Evolutionary conservation across 2,329 filamentous ascomycete species (phyloP).

Genomic region (Teratosphaeria epicoccoides): DNA sequence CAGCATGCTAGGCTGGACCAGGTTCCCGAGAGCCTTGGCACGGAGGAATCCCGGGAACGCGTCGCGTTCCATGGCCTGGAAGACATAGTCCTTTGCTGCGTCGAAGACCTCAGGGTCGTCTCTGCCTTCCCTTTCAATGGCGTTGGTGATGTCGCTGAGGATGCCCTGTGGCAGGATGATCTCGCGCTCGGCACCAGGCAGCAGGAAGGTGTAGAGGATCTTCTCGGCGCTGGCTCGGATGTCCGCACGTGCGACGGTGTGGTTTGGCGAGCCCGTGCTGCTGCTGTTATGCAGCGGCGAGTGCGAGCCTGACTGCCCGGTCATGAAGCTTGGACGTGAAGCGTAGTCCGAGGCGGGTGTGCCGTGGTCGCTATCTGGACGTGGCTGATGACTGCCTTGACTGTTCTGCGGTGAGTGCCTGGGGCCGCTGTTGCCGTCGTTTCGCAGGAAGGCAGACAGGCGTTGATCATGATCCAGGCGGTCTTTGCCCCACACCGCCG

Average conservation of each 20-base stretch:
- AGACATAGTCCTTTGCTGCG: conserved; percentile 95
- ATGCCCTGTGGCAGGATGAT: conserved; percentile 87
- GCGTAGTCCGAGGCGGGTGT: conserved; percentile 35
- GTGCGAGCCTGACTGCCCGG: conserved; percentile 36
- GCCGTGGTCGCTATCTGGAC: conserved; percentile 5
- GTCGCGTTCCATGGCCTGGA: conserved; percentile 98
- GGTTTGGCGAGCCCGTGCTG: conserved; percentile 71
- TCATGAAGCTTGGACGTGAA: conserved; percentile 50
- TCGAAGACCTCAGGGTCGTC: conserved; percentile 98
- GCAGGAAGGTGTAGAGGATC: conserved; percentile 94
- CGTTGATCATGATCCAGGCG: conserved; percentile 67
- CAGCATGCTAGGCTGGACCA: conserved; percentile 83
- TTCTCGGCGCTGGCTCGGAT: conserved; percentile 91
- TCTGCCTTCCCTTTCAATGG: conserved; percentile 81
- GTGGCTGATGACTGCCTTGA: conserved; percentile 25
- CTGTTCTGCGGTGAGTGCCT: conserved; percentile 37
- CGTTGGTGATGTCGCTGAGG: conserved; percentile 70
- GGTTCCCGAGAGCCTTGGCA: conserved; percentile 88
- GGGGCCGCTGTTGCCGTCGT: conserved; percentile 37
- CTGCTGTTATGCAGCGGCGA: conserved; percentile 47
- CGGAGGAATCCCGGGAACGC: conserved; percentile 96
- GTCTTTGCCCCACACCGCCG: conserved; percentile 26
- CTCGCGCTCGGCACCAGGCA: conserved; percentile 91
- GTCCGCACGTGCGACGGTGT: conserved; percentile 78
- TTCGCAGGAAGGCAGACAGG: conserved; percentile 78